A percentile compares a stretch with the other conserved stretches of the same genome.
phyloP scores from a whole-genome alignment of 2,329 filamentous ascomycete species.

The Elsinoe necatrix region DNA sequence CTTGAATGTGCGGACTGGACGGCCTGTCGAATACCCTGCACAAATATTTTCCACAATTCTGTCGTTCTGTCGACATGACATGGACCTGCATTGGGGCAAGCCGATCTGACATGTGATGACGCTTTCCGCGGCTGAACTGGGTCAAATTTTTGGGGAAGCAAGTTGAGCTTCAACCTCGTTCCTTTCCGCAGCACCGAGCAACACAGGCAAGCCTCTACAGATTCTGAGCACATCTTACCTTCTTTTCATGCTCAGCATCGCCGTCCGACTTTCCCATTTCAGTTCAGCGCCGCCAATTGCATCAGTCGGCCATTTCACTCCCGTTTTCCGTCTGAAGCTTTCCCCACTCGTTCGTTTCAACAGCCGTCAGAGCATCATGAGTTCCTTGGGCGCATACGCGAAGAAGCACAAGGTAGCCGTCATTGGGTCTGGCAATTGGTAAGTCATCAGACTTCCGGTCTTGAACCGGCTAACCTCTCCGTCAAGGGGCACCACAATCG shows the following conservation, averaged over 20 bases:
- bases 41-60: no score
- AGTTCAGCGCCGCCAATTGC: neutral
- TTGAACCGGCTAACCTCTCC: slow-evolving; percentile 11
- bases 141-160: slow-evolving; percentile 11
- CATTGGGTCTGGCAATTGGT: slow-evolving; percentile 96
- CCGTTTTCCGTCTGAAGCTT: neutral
- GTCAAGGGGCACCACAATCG: slow-evolving; percentile 86
- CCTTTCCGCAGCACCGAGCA: neutral
- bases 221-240: neutral
- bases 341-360: neutral
- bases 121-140: neutral
- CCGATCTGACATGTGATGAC: slow-evolving; percentile 8
- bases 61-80: no score
- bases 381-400: slow-evolving; percentile 42
- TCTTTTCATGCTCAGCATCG: slow-evolving; percentile 1
- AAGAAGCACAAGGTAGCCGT: slow-evolving; percentile 90
- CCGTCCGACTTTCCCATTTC: neutral
- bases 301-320: neutral
- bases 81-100: neutral
- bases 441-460: slow-evolving; percentile 25
- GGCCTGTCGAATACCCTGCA: no score
- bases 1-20: no score
- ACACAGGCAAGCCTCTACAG: neutral
- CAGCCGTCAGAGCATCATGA: slow-evolving; percentile 31
- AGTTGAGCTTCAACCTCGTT: slow-evolving; percentile 11